A percentile compares a stretch with the other conserved stretches of the same genome.
phyloP scores from a whole-genome alignment of 2,329 filamentous ascomycete species.

The Colletotrichum truncatum region DNA sequence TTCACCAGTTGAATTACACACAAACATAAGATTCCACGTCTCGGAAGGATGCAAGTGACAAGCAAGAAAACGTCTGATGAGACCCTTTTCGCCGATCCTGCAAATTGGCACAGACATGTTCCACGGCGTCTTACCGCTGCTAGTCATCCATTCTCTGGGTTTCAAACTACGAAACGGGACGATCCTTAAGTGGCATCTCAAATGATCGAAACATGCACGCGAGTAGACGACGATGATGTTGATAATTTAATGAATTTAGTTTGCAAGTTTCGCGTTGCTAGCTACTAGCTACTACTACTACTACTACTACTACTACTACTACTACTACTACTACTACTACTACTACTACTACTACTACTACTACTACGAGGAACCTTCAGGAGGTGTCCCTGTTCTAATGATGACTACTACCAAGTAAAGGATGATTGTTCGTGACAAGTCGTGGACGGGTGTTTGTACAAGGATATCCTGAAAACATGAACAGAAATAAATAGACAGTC shows the following conservation, averaged over 20 bases:
- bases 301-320: too few relatives aligned
- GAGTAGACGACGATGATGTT: not conserved
- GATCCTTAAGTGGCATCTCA: not conserved
- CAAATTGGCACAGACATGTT: too few relatives aligned
- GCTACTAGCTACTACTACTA: constrained; percentile 17
- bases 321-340: too few relatives aligned
- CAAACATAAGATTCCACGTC: not conserved
- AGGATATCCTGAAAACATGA: constrained; percentile 8
- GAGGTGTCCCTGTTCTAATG: too few relatives aligned
- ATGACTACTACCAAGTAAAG: too few relatives aligned
- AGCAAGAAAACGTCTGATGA: not conserved
- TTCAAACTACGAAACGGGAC: too few relatives aligned
- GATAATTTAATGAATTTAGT: constrained; percentile 6
- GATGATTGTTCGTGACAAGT: constrained; percentile 15
- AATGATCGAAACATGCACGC: too few relatives aligned
- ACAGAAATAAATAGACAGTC: not conserved
- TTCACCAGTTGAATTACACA: not conserved
- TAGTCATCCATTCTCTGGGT: too few relatives aligned
- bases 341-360: too few relatives aligned
- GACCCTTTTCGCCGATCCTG: not conserved
- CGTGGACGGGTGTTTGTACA: constrained; percentile 17
- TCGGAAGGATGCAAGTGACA: not conserved
- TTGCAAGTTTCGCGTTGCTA: constrained; percentile 16
- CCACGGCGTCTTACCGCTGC: not conserved
- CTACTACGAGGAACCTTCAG: too few relatives aligned